These are phyloP conservation scores for Sclerotinia spermophila DNA, from an alignment of 2,329 filamentous ascomycete genomes.

Conservation along the genomic window DNA sequence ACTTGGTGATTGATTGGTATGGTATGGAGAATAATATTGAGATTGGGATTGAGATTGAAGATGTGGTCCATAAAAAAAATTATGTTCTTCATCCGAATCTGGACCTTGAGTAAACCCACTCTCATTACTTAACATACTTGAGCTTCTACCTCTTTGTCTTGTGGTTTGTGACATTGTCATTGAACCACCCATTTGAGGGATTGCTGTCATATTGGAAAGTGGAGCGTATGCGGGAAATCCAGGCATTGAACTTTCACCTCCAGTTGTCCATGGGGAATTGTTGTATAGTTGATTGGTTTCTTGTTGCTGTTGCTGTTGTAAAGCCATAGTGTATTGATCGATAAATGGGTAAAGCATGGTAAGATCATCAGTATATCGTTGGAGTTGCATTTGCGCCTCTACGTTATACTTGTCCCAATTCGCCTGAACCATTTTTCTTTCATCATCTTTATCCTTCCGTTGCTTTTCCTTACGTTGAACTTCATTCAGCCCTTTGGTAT, in stretches of 20 bases:
- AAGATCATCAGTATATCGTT: conserved; percentile 6
- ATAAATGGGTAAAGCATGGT: neutral
- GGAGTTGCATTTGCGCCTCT: conserved; percentile 16
- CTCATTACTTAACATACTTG: conserved; percentile 63
- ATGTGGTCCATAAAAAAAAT: conserved; percentile 8
- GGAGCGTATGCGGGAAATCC: conserved; percentile 12
- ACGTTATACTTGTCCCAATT: conserved; percentile 27
- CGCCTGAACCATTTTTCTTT: conserved; percentile 30
- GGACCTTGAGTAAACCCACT: conserved; percentile 65
- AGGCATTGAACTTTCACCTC: conserved; percentile 9
- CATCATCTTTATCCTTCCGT: conserved; percentile 30
- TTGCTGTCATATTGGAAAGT: neutral
- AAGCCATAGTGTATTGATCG: neutral
- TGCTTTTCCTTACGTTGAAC: conserved; percentile 36
- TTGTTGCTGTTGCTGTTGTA: neutral
- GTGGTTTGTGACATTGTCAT: conserved; percentile 7
- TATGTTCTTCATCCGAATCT: conserved; percentile 36
- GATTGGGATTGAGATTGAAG: conserved; percentile 5
- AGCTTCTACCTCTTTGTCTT: conserved; percentile 44
- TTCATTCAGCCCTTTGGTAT: conserved; percentile 49
- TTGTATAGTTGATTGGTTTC: neutral
- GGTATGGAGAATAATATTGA: conserved; percentile 7
- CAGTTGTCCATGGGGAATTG: conserved; percentile 5
- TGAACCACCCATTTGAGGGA: neutral
- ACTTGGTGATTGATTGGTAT: conserved; percentile 12